phyloP scores from a whole-genome alignment of 148 eudicot genomes.

The Rhododendron henanense region DNA sequence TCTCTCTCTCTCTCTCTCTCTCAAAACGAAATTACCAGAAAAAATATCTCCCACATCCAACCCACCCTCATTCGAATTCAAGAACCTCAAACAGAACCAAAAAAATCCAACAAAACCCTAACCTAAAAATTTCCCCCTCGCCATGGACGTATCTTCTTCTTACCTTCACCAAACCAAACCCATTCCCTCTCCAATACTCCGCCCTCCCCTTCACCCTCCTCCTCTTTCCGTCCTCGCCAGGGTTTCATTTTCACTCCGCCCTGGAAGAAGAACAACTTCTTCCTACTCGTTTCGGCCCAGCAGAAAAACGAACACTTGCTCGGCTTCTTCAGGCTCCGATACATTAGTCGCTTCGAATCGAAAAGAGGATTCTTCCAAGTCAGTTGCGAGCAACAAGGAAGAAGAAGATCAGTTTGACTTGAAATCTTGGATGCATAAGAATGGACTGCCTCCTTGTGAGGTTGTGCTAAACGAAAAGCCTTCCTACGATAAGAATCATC shows the following conservation, averaged over 20 bases:
- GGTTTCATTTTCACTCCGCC: slow-evolving; percentile 20
- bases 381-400: slow-evolving; percentile 29
- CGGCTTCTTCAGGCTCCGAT: slow-evolving; percentile 37
- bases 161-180: slow-evolving; percentile 12
- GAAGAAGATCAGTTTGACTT: slow-evolving; percentile 43
- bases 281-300: slow-evolving; percentile 14
- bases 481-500: slow-evolving; percentile 41
- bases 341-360: slow-evolving; percentile 35
- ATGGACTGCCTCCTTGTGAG: slow-evolving; percentile 77
- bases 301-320: slow-evolving; percentile 17
- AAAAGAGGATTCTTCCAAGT: slow-evolving; percentile 24
- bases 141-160: slow-evolving; percentile 19
- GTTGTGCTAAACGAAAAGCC: slow-evolving; percentile 61
- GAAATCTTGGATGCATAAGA: slow-evolving; percentile 81
- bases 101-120: neutral
- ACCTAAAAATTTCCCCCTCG: neutral
- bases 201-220: slow-evolving; percentile 17
- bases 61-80: neutral
- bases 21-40: neutral
- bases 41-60: neutral
- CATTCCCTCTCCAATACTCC: slow-evolving; percentile 19
- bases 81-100: neutral
- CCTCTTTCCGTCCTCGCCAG: slow-evolving; percentile 20
- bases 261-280: neutral
- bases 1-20: neutral